These are phyloP conservation scores for Fusarium mexicanum DNA, from an alignment of 2,329 filamentous ascomycete species.

Conservation along the genomic window DNA sequence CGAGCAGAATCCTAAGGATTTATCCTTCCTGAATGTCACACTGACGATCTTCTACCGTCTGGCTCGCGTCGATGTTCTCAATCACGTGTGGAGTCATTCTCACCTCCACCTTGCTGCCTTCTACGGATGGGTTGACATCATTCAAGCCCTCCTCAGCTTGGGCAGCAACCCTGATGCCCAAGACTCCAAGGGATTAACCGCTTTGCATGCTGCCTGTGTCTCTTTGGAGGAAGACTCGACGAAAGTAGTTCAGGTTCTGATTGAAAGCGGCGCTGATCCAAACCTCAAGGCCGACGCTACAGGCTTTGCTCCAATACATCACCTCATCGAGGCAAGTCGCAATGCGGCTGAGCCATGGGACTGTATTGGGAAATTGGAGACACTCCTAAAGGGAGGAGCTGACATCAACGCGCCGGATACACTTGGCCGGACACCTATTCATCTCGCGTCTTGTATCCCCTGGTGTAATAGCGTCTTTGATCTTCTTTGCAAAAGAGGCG, in stretches of 20 bases:
- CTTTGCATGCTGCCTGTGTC: neutral
- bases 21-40: neutral
- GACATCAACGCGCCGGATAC: neutral
- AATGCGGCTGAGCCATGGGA: neutral
- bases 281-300: neutral
- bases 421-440: neutral
- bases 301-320: neutral
- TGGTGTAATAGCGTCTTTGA: neutral
- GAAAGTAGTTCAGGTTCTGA: neutral
- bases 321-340: neutral
- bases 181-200: neutral
- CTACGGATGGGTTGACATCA: neutral
- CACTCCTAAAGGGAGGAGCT: neutral
- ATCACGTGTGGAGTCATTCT: neutral
- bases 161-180: neutral
- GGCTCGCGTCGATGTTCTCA: neutral
- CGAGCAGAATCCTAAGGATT: neutral
- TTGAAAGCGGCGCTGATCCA: neutral
- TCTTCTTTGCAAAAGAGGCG: neutral
- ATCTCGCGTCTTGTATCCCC: neutral
- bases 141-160: neutral
- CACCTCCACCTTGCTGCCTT: neutral
- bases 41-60: neutral
- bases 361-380: neutral
- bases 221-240: neutral